These are phyloP conservation scores for Magnolia officinalis DNA, from an alignment of 164 flowering plant species.

Conservation along the genomic window DNA sequence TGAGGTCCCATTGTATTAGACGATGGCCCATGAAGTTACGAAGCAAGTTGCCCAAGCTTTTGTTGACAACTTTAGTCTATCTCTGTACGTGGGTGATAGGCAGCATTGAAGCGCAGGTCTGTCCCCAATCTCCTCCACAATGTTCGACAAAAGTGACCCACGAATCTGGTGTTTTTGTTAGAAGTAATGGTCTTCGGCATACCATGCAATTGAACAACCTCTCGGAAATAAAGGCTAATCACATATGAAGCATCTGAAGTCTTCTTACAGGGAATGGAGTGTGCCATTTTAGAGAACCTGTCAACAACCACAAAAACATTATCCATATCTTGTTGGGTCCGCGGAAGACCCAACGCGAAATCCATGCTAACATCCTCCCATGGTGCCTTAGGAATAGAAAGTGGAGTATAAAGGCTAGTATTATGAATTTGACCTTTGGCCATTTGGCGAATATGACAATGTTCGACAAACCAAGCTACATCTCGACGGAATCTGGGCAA, in stretches of 20 bases:
- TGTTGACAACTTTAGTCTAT: background rate
- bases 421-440: background rate
- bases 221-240: background rate
- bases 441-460: background rate
- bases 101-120: background rate
- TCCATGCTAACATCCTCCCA: background rate
- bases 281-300: background rate
- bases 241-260: background rate
- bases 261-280: background rate
- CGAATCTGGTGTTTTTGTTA: background rate
- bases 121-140: conserved; percentile 1
- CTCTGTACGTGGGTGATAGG: background rate
- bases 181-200: background rate
- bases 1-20: background rate
- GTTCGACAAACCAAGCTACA: background rate
- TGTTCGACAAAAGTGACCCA: background rate
- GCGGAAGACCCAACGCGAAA: no score
- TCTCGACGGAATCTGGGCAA: background rate
- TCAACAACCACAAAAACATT: background rate
- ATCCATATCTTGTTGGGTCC: no score
- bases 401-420: background rate
- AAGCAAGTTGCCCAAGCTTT: background rate
- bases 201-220: background rate
- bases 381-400: background rate
- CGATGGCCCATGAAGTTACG: background rate